Conservation (phyloP, 768 basidiomycete species). For the Obba rivulosa region DNA sequence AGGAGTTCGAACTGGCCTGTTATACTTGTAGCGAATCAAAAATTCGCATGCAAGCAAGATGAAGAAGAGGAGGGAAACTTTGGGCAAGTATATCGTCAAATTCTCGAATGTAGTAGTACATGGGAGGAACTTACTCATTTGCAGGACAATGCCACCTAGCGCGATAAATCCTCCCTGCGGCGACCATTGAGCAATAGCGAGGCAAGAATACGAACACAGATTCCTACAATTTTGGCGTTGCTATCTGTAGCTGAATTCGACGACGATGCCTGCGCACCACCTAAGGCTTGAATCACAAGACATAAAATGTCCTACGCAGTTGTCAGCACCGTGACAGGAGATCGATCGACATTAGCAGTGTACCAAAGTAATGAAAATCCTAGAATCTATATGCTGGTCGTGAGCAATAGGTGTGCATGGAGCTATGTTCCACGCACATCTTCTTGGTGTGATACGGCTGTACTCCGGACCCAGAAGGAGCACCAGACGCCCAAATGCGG, state of each 20-base stretch:
- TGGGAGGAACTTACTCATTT: conserved; percentile 17
- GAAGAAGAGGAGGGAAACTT: conserved; percentile 24
- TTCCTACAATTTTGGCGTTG: conserved; percentile 8
- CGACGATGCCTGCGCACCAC: conserved; percentile 27
- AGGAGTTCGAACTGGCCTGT: conserved; percentile 28
- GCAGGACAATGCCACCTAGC: conserved; percentile 24
- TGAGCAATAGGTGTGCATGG: background rate
- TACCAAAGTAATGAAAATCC: conserved; percentile 25
- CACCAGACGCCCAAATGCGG: conserved; percentile 48
- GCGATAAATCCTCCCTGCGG: conserved; percentile 23
- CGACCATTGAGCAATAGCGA: background rate
- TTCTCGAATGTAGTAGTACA: background rate
- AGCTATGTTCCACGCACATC: conserved; percentile 16
- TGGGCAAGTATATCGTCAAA: background rate
- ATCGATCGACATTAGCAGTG: background rate
- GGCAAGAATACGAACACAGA: background rate
- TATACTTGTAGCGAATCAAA: conserved; percentile 31
- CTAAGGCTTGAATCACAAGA: conserved; percentile 34
- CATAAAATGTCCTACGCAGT: conserved; percentile 29
- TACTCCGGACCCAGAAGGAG: conserved; percentile 38
- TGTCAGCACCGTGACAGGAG: background rate
- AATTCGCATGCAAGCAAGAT: conserved; percentile 41
- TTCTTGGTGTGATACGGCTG: conserved; percentile 37
- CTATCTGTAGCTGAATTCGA: conserved; percentile 25
- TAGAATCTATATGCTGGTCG: conserved; percentile 14